phyloP scores from a whole-genome alignment of 1,284 basidiomycete species.

The Ustilago bromivora region DNA sequence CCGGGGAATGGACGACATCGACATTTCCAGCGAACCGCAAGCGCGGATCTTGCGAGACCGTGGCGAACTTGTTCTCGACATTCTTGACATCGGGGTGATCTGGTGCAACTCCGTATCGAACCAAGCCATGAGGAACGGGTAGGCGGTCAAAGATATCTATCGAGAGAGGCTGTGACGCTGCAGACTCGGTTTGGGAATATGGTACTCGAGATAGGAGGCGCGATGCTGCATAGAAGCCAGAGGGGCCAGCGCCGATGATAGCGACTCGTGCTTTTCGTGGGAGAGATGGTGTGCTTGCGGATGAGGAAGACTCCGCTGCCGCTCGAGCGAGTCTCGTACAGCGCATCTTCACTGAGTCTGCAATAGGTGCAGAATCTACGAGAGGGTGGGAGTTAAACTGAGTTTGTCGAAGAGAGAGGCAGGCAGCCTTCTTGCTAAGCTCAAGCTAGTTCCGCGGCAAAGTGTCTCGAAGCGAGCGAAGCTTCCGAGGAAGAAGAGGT shows the following conservation, averaged over 20 bases:
- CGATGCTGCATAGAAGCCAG: conserved; percentile 89
- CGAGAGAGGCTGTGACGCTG: conserved; percentile 27
- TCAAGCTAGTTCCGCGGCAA: background rate
- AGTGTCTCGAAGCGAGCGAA: background rate
- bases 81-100: conserved; percentile 99
- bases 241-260: conserved; percentile 89
- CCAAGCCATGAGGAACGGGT: conserved; percentile 93
- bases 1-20: conserved; percentile 74
- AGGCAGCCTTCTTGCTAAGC: background rate
- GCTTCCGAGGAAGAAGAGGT: background rate
- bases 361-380: background rate
- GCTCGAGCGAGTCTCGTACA: conserved; percentile 12
- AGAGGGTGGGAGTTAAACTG: background rate
- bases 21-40: conserved; percentile 86
- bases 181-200: conserved; percentile 16
- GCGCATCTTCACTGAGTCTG: conserved; percentile 6
- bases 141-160: conserved; percentile 93
- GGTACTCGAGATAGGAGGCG: conserved; percentile 55
- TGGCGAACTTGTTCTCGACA: conserved; percentile 93
- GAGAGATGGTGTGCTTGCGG: conserved; percentile 8
- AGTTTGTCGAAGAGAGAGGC: background rate
- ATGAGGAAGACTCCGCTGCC: conserved; percentile 14
- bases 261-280: conserved; percentile 73
- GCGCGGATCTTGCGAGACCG: conserved; percentile 68
- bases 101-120: conserved; percentile 95